Evolutionary conservation across 768 basidiomycete species (phyloP).

Genomic region (Mrakia hoshinonis): DNA sequence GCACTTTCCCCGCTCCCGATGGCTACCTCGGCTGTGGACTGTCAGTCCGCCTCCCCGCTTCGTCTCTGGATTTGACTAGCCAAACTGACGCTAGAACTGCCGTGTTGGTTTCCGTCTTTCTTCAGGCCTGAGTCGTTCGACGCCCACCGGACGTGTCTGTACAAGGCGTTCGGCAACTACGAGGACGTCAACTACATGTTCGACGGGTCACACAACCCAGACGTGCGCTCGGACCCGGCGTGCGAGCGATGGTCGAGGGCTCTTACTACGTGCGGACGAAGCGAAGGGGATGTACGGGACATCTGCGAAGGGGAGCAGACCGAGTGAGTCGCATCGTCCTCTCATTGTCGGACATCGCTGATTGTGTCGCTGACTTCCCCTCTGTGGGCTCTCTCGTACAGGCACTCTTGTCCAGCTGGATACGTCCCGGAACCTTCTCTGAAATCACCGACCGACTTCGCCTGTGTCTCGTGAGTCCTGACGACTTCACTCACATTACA

Average conservation of each 20-base stretch:
- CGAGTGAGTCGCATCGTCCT: neutral
- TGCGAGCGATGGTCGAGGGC: neutral
- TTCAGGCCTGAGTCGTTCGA: neutral
- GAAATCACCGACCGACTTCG: neutral
- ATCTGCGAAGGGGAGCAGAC: neutral
- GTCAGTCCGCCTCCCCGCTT: neutral
- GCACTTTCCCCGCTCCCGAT: neutral
- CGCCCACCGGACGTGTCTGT: neutral
- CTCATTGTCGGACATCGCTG: too few relatives aligned
- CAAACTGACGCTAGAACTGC: too few relatives aligned
- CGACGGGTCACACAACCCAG: too few relatives aligned
- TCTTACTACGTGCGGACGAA: neutral
- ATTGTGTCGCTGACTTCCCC: too few relatives aligned
- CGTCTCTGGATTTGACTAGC: neutral
- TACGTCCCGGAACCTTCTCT: neutral
- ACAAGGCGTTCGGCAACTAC: neutral
- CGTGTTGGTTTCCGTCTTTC: too few relatives aligned
- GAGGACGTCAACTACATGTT: neutral
- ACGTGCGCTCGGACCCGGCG: neutral
- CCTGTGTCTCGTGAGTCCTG: neutral
- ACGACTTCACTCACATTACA: neutral
- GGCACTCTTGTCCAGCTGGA: neutral
- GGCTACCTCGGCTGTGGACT: neutral
- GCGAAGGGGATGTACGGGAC: neutral
- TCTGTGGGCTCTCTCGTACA: neutral